Conservation (phyloP, 176 grass and related monocot species). For the Eleusine indica region DNA sequence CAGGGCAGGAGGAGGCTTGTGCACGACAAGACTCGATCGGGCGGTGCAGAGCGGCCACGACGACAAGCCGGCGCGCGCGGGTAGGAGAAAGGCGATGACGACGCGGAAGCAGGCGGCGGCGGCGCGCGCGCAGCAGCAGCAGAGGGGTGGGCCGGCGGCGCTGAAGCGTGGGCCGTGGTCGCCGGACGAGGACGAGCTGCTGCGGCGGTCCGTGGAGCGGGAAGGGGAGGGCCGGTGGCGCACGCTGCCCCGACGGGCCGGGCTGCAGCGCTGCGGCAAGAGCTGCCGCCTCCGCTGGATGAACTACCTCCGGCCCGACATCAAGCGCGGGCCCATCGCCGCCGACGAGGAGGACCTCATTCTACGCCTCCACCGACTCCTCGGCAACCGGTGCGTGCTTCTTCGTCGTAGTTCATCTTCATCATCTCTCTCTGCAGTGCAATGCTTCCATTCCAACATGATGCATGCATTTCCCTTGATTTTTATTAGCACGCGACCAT, state of each 20-base stretch:
- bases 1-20: neutral
- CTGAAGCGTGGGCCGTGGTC: constrained; percentile 86
- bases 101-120: constrained; percentile 3
- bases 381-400: constrained; percentile 72
- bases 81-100: neutral
- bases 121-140: neutral
- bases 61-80: too few relatives aligned
- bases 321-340: constrained; percentile 76
- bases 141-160: neutral
- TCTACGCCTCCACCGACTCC: constrained; percentile 86
- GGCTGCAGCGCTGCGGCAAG: constrained; percentile 67
- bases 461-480: too few relatives aligned
- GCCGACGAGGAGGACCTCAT: constrained; percentile 91
- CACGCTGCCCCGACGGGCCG: constrained; percentile 72
- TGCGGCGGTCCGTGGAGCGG: constrained; percentile 53
- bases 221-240: constrained; percentile 86
- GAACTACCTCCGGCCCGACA: constrained; percentile 86
- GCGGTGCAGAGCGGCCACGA: neutral
- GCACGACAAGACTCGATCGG: neutral
- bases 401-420: neutral
- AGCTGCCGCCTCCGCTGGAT: constrained; percentile 85
- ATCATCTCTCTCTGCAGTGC: neutral
- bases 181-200: constrained; percentile 82
- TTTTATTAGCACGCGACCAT: too few relatives aligned
- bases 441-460: neutral